phyloP scores from a whole-genome alignment of 2,329 filamentous ascomycete genomes.

The Grosmannia serpens region DNA sequence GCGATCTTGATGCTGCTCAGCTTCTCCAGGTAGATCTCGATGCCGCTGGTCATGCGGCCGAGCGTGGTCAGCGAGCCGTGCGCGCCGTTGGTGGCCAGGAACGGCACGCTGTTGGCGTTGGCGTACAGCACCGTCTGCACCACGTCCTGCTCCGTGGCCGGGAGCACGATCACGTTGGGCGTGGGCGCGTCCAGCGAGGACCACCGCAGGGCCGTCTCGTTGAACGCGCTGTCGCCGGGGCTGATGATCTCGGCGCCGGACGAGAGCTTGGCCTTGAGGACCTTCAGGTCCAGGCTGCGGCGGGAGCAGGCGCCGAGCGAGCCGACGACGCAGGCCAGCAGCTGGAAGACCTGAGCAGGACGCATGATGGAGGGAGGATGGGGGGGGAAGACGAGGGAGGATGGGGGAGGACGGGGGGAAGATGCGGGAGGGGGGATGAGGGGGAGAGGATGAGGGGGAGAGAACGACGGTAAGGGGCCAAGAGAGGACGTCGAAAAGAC shows the following conservation, averaged over 20 bases:
- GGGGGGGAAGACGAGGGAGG: no score
- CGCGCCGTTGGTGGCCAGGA: constrained; percentile 39
- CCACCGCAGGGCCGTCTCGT: constrained; percentile 29
- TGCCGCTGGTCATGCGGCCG: constrained; percentile 30
- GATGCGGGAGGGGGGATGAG: no score
- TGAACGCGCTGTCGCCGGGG: constrained; percentile 28
- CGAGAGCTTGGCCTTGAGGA: constrained; percentile 24
- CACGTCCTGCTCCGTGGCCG: constrained; percentile 36
- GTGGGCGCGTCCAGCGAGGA: constrained; percentile 30
- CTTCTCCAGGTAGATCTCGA: constrained; percentile 42
- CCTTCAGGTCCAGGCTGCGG: constrained; percentile 6
- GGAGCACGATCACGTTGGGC: constrained; percentile 34
- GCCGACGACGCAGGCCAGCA: constrained; percentile 2
- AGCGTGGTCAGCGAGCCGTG: constrained; percentile 40
- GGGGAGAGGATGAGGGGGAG: no score
- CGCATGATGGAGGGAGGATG: not conserved
- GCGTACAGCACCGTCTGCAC: constrained; percentile 28
- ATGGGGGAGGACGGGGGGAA: no score
- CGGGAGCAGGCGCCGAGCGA: constrained; percentile 3
- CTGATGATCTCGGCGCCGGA: constrained; percentile 27
- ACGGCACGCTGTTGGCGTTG: constrained; percentile 32
- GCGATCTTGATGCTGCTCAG: constrained; percentile 41
- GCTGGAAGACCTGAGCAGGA: not conserved
- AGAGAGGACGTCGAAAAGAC: no score
- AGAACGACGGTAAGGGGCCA: no score